Evolutionary conservation across 352 stramenopile genomes (phyloP).

Genomic region (Globisporangium cylindrosporum): DNA sequence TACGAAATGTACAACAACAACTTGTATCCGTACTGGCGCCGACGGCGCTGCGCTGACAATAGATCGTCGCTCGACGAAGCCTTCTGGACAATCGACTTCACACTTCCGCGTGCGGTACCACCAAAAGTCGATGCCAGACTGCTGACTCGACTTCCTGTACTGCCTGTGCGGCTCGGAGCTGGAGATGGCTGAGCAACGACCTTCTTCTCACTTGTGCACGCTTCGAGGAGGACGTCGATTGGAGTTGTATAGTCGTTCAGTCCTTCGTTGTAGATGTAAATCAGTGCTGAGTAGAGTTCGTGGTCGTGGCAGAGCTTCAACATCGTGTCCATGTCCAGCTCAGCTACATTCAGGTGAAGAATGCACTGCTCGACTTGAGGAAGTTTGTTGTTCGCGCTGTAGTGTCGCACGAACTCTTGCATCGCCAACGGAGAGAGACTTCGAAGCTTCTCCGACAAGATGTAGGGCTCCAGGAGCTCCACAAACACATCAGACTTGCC

Average conservation of each 20-base stretch:
- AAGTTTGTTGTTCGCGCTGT: constrained; percentile 83
- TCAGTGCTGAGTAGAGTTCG: constrained; percentile 91
- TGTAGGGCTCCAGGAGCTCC: constrained; percentile 93
- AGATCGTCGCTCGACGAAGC: constrained; percentile 31
- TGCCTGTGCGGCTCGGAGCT: constrained; percentile 13
- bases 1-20: constrained; percentile 90
- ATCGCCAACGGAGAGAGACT: constrained; percentile 91
- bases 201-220: constrained; percentile 51
- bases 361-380: constrained; percentile 92
- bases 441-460: constrained; percentile 91
- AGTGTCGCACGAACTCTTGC: constrained; percentile 93
- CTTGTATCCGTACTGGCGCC: constrained; percentile 82
- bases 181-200: constrained; percentile 10
- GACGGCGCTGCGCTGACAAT: constrained; percentile 51
- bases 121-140: constrained; percentile 68
- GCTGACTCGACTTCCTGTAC: constrained; percentile 48
- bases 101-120: constrained; percentile 36
- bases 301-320: constrained; percentile 91
- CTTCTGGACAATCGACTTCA: constrained; percentile 31
- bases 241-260: constrained; percentile 91
- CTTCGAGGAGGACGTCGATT: constrained; percentile 89
- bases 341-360: constrained; percentile 92
- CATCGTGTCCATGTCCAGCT: constrained; percentile 94
- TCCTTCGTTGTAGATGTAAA: constrained; percentile 94
- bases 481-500: constrained; percentile 89